Evolutionary conservation across 1,284 basidiomycete genomes (phyloP).

Genomic region (Termitomyces sp.): DNA sequence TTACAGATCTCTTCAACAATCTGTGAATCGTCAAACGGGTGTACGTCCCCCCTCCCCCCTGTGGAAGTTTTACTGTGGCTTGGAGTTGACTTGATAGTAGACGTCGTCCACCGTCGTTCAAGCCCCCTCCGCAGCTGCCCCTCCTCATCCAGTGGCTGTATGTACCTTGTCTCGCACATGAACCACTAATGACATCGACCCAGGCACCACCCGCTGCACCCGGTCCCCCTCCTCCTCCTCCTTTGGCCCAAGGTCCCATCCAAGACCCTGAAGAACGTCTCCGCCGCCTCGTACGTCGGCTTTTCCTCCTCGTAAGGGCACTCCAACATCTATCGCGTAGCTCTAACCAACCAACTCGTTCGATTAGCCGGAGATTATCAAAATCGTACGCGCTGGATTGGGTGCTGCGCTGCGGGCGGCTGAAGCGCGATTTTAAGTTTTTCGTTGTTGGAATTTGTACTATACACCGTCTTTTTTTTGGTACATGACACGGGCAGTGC

Average conservation of each 20-base stretch:
- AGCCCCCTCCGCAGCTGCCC: neutral
- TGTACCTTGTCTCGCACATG: neutral
- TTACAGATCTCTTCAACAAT: constrained; percentile 1
- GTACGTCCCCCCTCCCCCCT: neutral
- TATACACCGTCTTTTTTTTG: too few relatives aligned
- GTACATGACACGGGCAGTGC: too few relatives aligned
- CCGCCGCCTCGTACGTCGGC: neutral
- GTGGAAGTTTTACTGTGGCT: neutral
- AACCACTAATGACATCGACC: neutral
- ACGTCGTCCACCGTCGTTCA: neutral
- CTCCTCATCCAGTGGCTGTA: neutral
- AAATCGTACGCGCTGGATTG: neutral
- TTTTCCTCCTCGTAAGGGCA: neutral
- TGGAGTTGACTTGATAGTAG: neutral
- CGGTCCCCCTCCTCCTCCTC: neutral
- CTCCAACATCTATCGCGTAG: neutral
- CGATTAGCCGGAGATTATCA: neutral
- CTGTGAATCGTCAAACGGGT: neutral
- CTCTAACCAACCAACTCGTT: neutral
- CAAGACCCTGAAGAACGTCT: neutral
- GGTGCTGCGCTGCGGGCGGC: neutral
- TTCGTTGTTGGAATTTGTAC: too few relatives aligned
- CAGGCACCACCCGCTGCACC: neutral
- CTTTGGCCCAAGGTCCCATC: neutral
- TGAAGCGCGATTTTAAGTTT: too few relatives aligned